A percentile compares a stretch with the other conserved stretches of the same genome.
Conservation (phyloP, 495 filamentous ascomycete species). For the Penicillium subrubescens region DNA sequence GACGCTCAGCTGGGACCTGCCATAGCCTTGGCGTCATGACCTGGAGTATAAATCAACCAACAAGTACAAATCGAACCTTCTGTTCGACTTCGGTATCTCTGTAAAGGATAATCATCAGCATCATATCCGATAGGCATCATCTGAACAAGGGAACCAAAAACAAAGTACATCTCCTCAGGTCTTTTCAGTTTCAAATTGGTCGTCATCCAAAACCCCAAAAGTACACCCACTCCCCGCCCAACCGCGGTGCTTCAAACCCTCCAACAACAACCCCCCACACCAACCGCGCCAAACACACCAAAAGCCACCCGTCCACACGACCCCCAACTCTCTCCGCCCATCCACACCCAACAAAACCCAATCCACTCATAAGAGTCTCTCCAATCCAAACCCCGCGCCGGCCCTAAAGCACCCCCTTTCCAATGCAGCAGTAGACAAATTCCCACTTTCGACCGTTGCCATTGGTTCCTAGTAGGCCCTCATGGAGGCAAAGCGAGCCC, state of each 20-base stretch:
- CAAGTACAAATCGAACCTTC: not conserved
- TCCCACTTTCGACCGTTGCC: conserved; percentile 45
- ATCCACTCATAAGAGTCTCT: conserved; percentile 1
- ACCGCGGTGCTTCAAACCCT: conserved; percentile 33
- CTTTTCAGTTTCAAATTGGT: conserved; percentile 59
- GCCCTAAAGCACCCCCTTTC: not conserved
- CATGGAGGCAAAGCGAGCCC: conserved; percentile 47
- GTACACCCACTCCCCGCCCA: conserved; percentile 22
- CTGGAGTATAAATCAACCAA: not conserved
- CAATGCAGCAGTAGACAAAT: conserved; percentile 3
- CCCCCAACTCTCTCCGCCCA: not conserved
- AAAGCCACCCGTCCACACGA: conserved; percentile 24
- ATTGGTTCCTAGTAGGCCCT: conserved; percentile 50
- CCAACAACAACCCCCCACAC: conserved; percentile 1
- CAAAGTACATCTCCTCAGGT: conserved; percentile 52
- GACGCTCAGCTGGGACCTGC: not conserved
- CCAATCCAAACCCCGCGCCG: conserved; percentile 14
- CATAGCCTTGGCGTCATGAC: not conserved
- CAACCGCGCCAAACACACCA: conserved; percentile 9
- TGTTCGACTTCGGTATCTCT: not conserved
- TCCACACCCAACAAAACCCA: conserved; percentile 7
- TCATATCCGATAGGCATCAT: not conserved
- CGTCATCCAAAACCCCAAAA: conserved; percentile 47
- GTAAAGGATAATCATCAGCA: not conserved
- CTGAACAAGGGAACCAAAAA: not conserved